Evolutionary conservation across 129 eudicot species (phyloP).

Genomic region (Mikania micrantha): DNA sequence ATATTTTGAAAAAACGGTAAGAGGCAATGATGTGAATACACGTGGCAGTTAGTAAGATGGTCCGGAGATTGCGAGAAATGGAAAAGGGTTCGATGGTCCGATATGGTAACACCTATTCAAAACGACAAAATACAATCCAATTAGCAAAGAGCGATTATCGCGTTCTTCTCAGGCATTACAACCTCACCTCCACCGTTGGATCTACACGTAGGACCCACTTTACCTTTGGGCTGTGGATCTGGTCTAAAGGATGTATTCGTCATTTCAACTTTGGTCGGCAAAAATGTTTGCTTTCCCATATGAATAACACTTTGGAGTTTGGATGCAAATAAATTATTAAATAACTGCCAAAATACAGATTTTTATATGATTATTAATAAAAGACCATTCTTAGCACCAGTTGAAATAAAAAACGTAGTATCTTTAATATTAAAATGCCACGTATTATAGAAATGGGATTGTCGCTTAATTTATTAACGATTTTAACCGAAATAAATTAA

Average conservation of each 20-base stretch:
- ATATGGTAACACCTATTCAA: slow-evolving; percentile 32
- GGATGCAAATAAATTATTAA: too few relatives aligned
- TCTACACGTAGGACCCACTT: background rate
- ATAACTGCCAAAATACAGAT: background rate
- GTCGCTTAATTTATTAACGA: background rate
- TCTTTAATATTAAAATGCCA: background rate
- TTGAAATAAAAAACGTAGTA: background rate
- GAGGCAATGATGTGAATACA: slow-evolving; percentile 28
- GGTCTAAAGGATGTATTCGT: background rate
- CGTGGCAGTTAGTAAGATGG: slow-evolving; percentile 37
- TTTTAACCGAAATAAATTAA: background rate
- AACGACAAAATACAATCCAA: slow-evolving; percentile 34
- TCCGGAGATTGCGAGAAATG: slow-evolving; percentile 52
- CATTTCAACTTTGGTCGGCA: slow-evolving; percentile 14
- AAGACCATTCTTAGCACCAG: background rate
- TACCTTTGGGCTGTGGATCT: background rate
- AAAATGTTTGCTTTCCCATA: background rate
- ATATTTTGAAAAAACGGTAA: background rate
- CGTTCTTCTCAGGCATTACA: background rate
- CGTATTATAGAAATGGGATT: background rate
- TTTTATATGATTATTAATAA: background rate
- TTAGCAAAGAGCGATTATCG: slow-evolving; percentile 9
- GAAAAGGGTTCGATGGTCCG: slow-evolving; percentile 30
- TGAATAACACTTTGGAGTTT: background rate
- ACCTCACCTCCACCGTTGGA: slow-evolving; percentile 9